Percentiles rank a stretch among this genome's conserved stretches.
Conservation (phyloP, 2,329 filamentous ascomycete species). For the Cladosporium sp. region DNA sequence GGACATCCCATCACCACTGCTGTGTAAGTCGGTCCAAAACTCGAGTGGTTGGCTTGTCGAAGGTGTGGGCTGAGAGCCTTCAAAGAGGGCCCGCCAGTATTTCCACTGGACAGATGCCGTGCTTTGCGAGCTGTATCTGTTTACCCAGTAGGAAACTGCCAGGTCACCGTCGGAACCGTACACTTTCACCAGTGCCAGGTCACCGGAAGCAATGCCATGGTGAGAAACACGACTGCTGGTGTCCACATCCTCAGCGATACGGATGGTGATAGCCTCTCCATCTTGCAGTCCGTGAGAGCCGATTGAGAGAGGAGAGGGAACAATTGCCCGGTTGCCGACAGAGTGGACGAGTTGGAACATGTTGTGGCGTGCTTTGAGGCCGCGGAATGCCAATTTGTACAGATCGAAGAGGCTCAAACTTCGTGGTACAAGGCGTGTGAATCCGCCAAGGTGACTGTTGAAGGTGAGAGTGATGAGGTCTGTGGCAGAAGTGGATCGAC, state of each 20-base stretch:
- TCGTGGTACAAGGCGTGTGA: background rate
- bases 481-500: background rate
- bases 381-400: constrained; percentile 33
- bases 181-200: background rate
- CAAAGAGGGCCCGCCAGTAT: constrained; percentile 27
- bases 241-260: background rate
- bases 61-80: background rate
- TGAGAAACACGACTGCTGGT: background rate
- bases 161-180: background rate
- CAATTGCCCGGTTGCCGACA: constrained; percentile 3
- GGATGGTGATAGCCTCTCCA: background rate
- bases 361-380: constrained; percentile 29
- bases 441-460: background rate
- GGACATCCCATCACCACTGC: constrained; percentile 21
- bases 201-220: background rate
- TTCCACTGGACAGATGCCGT: constrained; percentile 30
- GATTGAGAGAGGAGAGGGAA: background rate
- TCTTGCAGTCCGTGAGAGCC: background rate
- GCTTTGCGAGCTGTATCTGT: constrained; percentile 23
- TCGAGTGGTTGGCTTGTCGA: background rate
- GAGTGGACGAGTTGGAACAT: constrained; percentile 30
- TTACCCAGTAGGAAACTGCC: constrained; percentile 31
- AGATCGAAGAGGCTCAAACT: constrained; percentile 25
- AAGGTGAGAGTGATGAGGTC: background rate
- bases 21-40: constrained; percentile 18